phyloP scores from a whole-genome alignment of 495 filamentous ascomycete genomes.

The Ramalina peruviana region DNA sequence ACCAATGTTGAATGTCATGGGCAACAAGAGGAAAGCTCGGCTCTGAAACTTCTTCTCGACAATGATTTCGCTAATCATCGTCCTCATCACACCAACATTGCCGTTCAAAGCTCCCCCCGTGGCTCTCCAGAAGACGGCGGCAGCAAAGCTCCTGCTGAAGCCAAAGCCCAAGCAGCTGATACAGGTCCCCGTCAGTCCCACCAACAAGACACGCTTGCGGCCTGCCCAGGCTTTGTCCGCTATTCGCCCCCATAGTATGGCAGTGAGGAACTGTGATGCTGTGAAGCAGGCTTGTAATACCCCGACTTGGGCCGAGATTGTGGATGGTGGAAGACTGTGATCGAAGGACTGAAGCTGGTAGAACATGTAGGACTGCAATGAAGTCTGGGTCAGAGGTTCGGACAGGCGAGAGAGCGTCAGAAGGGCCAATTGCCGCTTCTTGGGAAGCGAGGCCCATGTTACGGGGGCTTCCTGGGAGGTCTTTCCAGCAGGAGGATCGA shows the following conservation, averaged over 20 bases:
- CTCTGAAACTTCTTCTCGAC: slow-evolving; percentile 62
- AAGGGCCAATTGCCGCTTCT: slow-evolving; percentile 61
- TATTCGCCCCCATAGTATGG: slow-evolving; percentile 69
- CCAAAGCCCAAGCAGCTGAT: slow-evolving; percentile 68
- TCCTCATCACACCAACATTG: slow-evolving; percentile 68
- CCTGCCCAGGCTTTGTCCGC: slow-evolving; percentile 59
- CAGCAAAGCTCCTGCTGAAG: slow-evolving; percentile 55
- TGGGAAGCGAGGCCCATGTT: slow-evolving; percentile 55
- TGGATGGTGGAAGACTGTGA: slow-evolving; percentile 45
- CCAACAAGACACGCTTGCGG: slow-evolving; percentile 61
- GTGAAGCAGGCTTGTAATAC: slow-evolving; percentile 69
- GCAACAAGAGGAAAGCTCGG: slow-evolving; percentile 65
- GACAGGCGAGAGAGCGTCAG: slow-evolving; percentile 62
- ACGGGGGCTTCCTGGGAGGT: slow-evolving; percentile 31
- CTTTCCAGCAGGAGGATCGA: background rate
- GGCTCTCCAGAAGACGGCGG: slow-evolving; percentile 58
- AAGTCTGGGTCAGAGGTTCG: slow-evolving; percentile 17
- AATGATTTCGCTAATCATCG: slow-evolving; percentile 70
- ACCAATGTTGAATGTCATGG: slow-evolving; percentile 58
- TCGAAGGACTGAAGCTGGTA: slow-evolving; percentile 65
- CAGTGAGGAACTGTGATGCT: slow-evolving; percentile 69
- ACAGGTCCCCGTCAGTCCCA: slow-evolving; percentile 59
- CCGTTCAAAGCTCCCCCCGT: slow-evolving; percentile 71
- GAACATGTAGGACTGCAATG: slow-evolving; percentile 58
- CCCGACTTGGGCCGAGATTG: slow-evolving; percentile 64